Evolutionary conservation across 1,284 basidiomycete genomes (phyloP).

Genomic region (Cutaneotrichosporon cutaneum): DNA sequence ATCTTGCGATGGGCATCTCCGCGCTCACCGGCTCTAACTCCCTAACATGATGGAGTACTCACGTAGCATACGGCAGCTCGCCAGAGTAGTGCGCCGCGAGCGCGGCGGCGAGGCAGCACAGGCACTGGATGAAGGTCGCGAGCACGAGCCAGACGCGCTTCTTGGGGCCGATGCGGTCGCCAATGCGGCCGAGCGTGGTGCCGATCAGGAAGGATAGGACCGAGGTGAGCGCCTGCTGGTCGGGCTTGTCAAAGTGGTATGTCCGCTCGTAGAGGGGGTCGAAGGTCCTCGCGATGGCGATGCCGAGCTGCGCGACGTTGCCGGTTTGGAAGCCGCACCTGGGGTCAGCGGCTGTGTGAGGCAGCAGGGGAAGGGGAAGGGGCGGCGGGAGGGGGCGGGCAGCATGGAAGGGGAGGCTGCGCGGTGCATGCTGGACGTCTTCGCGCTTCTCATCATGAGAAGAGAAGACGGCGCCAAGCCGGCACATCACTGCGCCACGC

Average conservation of each 20-base stretch:
- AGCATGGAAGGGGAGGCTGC: background rate
- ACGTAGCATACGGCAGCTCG: slow-evolving; percentile 55
- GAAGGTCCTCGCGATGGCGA: slow-evolving; percentile 67
- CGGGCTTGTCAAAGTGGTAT: slow-evolving; percentile 66
- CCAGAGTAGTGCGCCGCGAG: slow-evolving; percentile 63
- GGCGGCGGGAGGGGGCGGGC: background rate
- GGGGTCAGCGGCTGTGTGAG: background rate
- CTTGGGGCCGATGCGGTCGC: slow-evolving; percentile 62
- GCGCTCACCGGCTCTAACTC: background rate
- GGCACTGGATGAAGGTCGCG: slow-evolving; percentile 69
- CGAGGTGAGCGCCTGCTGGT: slow-evolving; percentile 76
- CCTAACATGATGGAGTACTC: no score
- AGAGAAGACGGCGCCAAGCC: background rate
- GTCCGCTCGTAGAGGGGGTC: slow-evolving; percentile 57
- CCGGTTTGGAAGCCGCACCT: slow-evolving; percentile 54
- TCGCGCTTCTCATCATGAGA: background rate
- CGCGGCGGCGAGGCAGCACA: slow-evolving; percentile 71
- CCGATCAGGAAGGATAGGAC: slow-evolving; percentile 65
- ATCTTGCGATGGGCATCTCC: background rate
- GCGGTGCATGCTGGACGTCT: background rate
- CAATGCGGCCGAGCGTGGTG: slow-evolving; percentile 50
- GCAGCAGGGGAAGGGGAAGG: no score
- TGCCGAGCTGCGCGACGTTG: slow-evolving; percentile 59
- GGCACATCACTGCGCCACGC: no score
- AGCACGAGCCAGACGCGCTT: slow-evolving; percentile 71